Conservation (phyloP, 345 rosid genomes). For the Lepidium africanum region DNA sequence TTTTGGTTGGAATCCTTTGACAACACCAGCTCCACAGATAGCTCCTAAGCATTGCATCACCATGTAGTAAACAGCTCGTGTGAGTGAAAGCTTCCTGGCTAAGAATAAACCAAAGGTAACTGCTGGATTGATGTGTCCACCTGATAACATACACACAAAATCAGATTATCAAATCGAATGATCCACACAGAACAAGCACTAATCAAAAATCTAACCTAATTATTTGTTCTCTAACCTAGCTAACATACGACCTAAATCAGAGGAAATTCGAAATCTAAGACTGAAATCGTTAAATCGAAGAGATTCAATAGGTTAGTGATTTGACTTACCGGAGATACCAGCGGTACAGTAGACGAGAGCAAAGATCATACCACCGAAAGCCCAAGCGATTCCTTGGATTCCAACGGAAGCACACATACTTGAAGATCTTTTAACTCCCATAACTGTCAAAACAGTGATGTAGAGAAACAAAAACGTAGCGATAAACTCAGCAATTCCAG, state of each 20-base stretch:
- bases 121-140: constrained; percentile 46
- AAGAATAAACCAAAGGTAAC: constrained; percentile 34
- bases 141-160: constrained; percentile 13
- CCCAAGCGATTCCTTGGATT: constrained; percentile 45
- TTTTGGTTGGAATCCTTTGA: constrained; percentile 36
- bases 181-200: neutral
- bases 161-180: neutral
- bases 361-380: constrained; percentile 47
- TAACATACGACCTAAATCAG: neutral
- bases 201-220: neutral
- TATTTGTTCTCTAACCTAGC: neutral
- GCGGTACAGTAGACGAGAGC: constrained; percentile 46
- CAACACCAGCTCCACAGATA: constrained; percentile 47
- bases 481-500: constrained; percentile 42
- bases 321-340: constrained; percentile 36
- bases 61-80: constrained; percentile 35
- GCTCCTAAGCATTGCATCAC: constrained; percentile 44
- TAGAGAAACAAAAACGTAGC: constrained; percentile 40
- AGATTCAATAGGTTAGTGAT: neutral
- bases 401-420: constrained; percentile 40
- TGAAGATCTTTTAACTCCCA: constrained; percentile 34
- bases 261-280: neutral
- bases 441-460: constrained; percentile 39
- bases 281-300: neutral
- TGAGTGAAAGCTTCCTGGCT: constrained; percentile 32